Conservation (phyloP, 1,284 basidiomycete species). For the Stygiomarasmius scandens region DNA sequence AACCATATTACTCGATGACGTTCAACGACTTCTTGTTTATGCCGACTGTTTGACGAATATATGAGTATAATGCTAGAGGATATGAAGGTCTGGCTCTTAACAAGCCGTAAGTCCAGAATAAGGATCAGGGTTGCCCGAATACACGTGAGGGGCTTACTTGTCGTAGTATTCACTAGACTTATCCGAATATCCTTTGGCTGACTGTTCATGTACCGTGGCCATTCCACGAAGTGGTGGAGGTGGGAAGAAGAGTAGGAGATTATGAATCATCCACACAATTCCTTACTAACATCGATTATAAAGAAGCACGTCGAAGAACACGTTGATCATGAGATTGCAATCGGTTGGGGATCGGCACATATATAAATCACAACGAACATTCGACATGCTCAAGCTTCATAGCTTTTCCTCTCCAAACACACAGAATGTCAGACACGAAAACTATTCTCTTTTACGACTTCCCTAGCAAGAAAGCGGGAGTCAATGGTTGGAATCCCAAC, state of each 20-base stretch:
- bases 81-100: conserved; percentile 73
- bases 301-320: no score
- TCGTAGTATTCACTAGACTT: conserved; percentile 81
- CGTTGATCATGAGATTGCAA: no score
- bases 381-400: no score
- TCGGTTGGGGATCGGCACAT: no score
- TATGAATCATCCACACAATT: no score
- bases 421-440: neutral
- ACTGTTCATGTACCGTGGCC: neutral
- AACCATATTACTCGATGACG: conserved; percentile 60
- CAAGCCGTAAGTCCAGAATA: conserved; percentile 1
- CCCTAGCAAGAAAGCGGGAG: neutral
- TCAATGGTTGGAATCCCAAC: neutral
- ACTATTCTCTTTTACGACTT: conserved; percentile 1
- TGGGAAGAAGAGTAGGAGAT: no score
- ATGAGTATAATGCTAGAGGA: conserved; percentile 54
- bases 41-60: conserved; percentile 48
- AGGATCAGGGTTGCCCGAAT: neutral
- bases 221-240: neutral
- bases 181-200: conserved; percentile 56
- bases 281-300: no score
- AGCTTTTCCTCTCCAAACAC: neutral
- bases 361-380: no score
- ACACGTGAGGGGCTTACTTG: conserved; percentile 51
- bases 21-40: conserved; percentile 48